A percentile compares a stretch with the other conserved stretches of the same genome.
Evolutionary conservation across 2,329 filamentous ascomycete species (phyloP).

Genomic region (Cordyceps farinosa): DNA sequence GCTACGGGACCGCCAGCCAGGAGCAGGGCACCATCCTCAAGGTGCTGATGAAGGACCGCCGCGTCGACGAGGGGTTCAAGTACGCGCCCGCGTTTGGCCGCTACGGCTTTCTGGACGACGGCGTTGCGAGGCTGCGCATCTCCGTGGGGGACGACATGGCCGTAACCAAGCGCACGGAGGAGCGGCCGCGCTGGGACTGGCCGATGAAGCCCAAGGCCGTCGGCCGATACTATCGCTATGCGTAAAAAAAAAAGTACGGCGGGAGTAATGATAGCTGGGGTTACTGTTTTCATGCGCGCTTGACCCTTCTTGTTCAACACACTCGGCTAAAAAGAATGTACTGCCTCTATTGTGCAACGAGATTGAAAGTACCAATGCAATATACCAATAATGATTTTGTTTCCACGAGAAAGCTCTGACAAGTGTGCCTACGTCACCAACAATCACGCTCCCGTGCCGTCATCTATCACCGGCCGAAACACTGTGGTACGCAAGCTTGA

Average conservation of each 20-base stretch:
- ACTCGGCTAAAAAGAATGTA: background rate
- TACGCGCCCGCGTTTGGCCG: conserved; percentile 70
- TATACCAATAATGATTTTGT: background rate
- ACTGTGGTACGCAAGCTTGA: background rate
- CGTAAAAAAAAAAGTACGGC: background rate
- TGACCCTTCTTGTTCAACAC: background rate
- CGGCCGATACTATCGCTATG: conserved; percentile 26
- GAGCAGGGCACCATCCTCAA: conserved; percentile 61
- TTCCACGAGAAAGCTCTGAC: background rate
- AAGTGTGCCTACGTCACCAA: background rate
- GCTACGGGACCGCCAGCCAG: conserved; percentile 45
- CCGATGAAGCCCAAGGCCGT: conserved; percentile 27
- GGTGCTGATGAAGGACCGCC: conserved; percentile 64
- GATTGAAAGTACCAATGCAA: background rate
- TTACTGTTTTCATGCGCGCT: background rate
- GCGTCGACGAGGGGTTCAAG: conserved; percentile 65
- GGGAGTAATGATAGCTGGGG: background rate
- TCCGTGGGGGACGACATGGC: conserved; percentile 54
- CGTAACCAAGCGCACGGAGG: conserved; percentile 46
- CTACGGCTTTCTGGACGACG: conserved; percentile 58
- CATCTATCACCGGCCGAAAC: background rate
- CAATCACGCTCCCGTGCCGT: too few relatives aligned
- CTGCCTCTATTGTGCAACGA: background rate
- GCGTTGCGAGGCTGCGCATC: conserved; percentile 33
- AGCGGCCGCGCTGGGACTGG: conserved; percentile 55